Base-by-base conservation (phyloP, 177 flowering plant species). In the Vitis hybrid region DNA sequence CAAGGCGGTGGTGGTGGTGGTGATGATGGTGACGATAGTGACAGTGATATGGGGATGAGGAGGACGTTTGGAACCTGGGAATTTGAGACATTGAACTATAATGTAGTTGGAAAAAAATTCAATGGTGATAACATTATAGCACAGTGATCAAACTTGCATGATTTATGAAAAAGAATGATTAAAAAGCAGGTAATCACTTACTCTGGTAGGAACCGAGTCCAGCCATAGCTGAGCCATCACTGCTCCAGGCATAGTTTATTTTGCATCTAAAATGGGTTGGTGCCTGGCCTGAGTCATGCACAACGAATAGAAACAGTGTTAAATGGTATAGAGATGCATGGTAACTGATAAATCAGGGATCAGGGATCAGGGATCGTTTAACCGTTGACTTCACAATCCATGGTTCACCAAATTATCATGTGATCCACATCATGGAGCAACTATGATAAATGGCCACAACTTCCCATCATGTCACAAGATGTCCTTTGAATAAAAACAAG, bases 381-480 rank as follows among this genome's bases (percentile, higher is more conserved):
- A 11, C 60, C 9, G 21, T 6, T 12, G 27, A 57, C 10, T 18
- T 57, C 10, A 18, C 10, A 40, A 4, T 40, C 46, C 6, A 40
- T 40, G 46, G 46, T 40, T 40, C 46, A 40, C 30, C 60, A 54
- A 14, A 21, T 14, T 19, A 11, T 14, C 10, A 6, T 57, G 27
- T 19, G 21, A 24, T 16, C 13, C 59, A 56, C 21, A 8, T 21
- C 60, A 14, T 8, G 21, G 21, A 18, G 21, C 27, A 57, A 21
- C 21, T 0, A 57, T 21, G 21, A 18, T 18, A 6, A 57, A 18
- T 18, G 30, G 60, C 21, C 60, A 56, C 18, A 11, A 57, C 30
- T 57, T 57, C 21, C 27, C 21, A 57, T 57, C 60, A 56, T n/a
- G n/a, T 57, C 60, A 57, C 60, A 57, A 19, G 27, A 57, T 18